Conservation (phyloP, 2,329 filamentous ascomycete genomes). For the Fragosphaeria purpurea region DNA sequence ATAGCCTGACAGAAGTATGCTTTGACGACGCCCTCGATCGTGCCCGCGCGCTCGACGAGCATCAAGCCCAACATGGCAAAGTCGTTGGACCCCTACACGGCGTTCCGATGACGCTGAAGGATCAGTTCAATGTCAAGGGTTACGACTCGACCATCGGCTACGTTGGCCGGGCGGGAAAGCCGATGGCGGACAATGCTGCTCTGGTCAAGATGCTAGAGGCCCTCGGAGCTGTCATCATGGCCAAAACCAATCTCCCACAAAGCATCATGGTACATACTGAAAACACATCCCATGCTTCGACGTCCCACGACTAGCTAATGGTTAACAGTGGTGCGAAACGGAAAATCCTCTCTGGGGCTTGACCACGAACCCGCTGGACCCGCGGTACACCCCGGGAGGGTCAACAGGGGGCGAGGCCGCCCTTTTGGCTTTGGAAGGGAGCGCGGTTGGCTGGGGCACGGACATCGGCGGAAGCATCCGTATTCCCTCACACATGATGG, state of each 20-base stretch:
- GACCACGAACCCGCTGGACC: constrained; percentile 25
- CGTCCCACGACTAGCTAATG: too few relatives aligned
- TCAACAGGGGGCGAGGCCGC: constrained; percentile 29
- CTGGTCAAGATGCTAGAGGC: constrained; percentile 18
- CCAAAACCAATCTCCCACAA: constrained; percentile 19
- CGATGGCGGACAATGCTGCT: neutral
- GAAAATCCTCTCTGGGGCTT: constrained; percentile 26
- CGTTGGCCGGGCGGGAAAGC: constrained; percentile 20
- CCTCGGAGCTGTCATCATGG: constrained; percentile 19
- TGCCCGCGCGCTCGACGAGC: constrained; percentile 22
- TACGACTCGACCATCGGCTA: constrained; percentile 19
- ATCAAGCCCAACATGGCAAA: constrained; percentile 17
- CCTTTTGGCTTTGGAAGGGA: constrained; percentile 24
- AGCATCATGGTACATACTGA: constrained; percentile 13
- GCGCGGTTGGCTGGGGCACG: constrained; percentile 36
- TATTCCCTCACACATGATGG: constrained; percentile 24
- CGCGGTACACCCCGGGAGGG: constrained; percentile 23
- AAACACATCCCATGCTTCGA: too few relatives aligned
- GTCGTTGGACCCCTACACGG: constrained; percentile 26
- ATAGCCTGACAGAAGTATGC: constrained; percentile 31
- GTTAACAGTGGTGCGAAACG: constrained; percentile 19
- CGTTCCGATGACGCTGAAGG: constrained; percentile 27
- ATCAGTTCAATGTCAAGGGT: constrained; percentile 21
- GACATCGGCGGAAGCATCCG: constrained; percentile 22
- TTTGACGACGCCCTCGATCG: constrained; percentile 22